These are phyloP conservation scores for Backusella westeae DNA, from an alignment of 192 early-diverging fungal genomes.

Conservation along the genomic window DNA sequence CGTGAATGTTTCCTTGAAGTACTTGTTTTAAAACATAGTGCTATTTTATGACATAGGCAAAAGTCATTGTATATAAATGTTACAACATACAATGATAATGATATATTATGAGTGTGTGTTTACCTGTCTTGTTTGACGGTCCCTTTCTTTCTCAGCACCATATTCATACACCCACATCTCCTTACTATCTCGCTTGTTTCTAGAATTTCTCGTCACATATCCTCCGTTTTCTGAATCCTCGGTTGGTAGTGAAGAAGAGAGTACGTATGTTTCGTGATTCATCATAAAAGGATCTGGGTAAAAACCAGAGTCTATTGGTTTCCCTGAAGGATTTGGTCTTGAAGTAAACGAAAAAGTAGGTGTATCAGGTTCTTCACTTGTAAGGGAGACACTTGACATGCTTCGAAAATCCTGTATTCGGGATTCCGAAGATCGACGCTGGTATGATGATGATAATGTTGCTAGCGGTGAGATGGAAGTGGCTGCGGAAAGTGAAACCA, in stretches of 20 bases:
- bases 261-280: not conserved
- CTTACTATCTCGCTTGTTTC: not conserved
- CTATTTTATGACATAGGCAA: not conserved
- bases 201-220: not conserved
- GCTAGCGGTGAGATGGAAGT: not conserved
- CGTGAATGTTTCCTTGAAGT: slow-evolving; percentile 21
- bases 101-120: not conserved
- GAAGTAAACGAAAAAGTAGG: not conserved
- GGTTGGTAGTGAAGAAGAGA: not conserved
- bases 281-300: not conserved
- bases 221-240: not conserved
- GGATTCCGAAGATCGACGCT: not conserved
- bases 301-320: not conserved
- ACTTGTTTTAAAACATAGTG: slow-evolving; percentile 33
- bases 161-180: slow-evolving; percentile 19
- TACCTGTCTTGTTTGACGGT: slow-evolving; percentile 20
- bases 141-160: slow-evolving; percentile 16
- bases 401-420: not conserved
- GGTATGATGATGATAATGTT: not conserved
- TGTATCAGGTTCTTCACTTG: not conserved
- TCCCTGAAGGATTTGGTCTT: not conserved
- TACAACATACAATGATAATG: not conserved
- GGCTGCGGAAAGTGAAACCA: slow-evolving; percentile 5
- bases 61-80: not conserved
- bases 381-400: not conserved